phyloP scores from a whole-genome alignment of 1,284 basidiomycete genomes.

The Heterobasidion annosum region DNA sequence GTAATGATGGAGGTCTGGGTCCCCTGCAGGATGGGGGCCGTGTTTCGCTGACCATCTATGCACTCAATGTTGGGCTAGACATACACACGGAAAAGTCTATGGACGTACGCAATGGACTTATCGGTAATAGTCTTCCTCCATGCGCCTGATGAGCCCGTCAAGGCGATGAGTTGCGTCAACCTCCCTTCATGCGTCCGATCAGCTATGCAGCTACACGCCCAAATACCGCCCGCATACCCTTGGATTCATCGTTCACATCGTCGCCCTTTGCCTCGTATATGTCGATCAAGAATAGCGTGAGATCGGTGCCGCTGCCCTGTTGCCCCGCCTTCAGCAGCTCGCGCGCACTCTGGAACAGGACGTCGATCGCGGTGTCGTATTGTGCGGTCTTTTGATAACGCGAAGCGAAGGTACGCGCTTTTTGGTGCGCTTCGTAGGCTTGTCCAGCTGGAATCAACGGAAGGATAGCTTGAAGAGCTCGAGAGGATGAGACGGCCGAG shows the following conservation, averaged over 20 bases:
- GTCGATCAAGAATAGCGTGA: constrained; percentile 70
- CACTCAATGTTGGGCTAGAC: not conserved
- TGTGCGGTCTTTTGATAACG: constrained; percentile 75
- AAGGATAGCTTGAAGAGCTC: constrained; percentile 68
- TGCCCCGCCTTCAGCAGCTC: constrained; percentile 83
- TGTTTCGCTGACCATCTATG: constrained; percentile 75
- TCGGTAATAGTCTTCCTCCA: constrained; percentile 81
- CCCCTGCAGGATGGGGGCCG: constrained; percentile 74
- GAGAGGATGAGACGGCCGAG: constrained; percentile 34
- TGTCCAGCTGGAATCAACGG: constrained; percentile 62
- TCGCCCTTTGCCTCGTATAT: constrained; percentile 71
- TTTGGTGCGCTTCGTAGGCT: constrained; percentile 90
- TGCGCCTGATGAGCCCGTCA: constrained; percentile 61
- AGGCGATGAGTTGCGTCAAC: constrained; percentile 74
- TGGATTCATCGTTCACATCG: constrained; percentile 60
- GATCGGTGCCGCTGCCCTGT: constrained; percentile 82
- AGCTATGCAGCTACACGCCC: not conserved
- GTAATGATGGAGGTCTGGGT: constrained; percentile 81
- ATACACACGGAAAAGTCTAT: not conserved
- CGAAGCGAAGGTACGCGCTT: constrained; percentile 88
- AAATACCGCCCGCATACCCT: constrained; percentile 43
- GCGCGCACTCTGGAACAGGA: constrained; percentile 78
- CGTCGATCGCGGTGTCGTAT: constrained; percentile 77
- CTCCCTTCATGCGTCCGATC: constrained; percentile 37
- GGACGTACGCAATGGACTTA: constrained; percentile 64